Evolutionary conservation across 371 early-diverging fungal genomes (phyloP), one percentile per base, ranked within the genome.

Genomic region (Rhizopus sp.): DNA sequence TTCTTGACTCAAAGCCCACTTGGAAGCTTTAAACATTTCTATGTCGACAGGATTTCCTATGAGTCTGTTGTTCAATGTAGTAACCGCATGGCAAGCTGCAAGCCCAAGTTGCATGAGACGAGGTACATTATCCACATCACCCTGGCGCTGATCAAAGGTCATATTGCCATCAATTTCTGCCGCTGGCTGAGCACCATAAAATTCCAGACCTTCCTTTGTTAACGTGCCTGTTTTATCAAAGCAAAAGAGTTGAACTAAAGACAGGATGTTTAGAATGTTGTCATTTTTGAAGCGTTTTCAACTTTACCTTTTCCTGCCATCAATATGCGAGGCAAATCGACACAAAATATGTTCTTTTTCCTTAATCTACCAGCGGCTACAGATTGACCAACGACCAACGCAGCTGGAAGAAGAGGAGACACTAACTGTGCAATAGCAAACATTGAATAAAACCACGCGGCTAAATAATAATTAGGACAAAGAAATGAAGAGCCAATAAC

Each of bases 21-120:
- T 73, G 5, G 92, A 88, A 32, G 85, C 83, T n/a, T 75, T 68
- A 78, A 96, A 93, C 91, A 95, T 90, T 73, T 94, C 94, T 41
- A 95, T 83, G 69, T 97, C 98, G 32, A 97, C 88, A 55, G 92
- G 92, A 72, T 97, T 95, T 37, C 60, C 63, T 54, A 94, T 83
- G 37, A 85, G 79, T 50, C 77, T 80, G 15, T 82, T 80, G n/a
- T 85, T 84, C 35, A 94, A 78, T n/a, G 77, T 77, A 6, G 88
- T 78, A 5, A 96, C 86, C 3, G 89, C 82, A 69, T 97, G 96
- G 67, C 96, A 95, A 4, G 91, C 72, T 16, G 87, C 84, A 57
- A 94, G 66, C 16, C 88, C 94, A 15, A 78, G 68, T 51, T 85
- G 83, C 61, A 81, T 66, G 47, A 72, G 55, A 6, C 63, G 62